Conservation (phyloP, 2,329 filamentous ascomycete genomes). For the Dactylellina haptotyla region DNA sequence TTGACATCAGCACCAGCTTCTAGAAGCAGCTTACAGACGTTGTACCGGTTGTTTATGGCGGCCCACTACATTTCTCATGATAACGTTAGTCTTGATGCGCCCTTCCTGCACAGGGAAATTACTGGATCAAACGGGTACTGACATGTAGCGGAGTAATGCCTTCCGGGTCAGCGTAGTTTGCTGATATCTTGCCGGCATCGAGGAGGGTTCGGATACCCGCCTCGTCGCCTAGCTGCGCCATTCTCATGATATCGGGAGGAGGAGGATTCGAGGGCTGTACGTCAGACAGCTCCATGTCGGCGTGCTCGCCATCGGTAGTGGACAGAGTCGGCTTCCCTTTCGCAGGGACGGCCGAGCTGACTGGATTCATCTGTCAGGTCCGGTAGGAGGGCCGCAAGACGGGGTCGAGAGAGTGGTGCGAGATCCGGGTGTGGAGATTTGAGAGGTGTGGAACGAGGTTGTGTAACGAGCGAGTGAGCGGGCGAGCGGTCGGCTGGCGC, state of each 20-base stretch:
- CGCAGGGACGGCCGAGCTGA: constrained; percentile 52
- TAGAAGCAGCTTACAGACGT: constrained; percentile 94
- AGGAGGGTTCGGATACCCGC: constrained; percentile 88
- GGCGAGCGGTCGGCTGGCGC: constrained; percentile 26
- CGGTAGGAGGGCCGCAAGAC: not conserved
- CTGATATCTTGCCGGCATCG: constrained; percentile 80
- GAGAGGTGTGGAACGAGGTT: constrained; percentile 23
- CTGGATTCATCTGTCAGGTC: constrained; percentile 43
- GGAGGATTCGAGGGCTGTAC: constrained; percentile 44
- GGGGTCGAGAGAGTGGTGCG: constrained; percentile 2
- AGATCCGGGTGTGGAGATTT: not conserved
- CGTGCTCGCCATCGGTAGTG: constrained; percentile 39
- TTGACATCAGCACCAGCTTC: constrained; percentile 89
- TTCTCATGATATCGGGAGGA: constrained; percentile 84
- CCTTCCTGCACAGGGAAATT: constrained; percentile 1
- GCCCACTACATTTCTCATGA: constrained; percentile 76
- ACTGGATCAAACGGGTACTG: constrained; percentile 61
- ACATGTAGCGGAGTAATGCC: constrained; percentile 97
- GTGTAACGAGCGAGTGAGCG: constrained; percentile 27
- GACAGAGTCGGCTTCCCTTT: constrained; percentile 52
- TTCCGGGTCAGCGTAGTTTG: constrained; percentile 85
- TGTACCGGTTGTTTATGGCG: constrained; percentile 97
- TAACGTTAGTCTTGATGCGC: constrained; percentile 38
- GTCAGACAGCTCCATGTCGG: constrained; percentile 47
- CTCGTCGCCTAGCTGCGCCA: constrained; percentile 88